Percentiles rank a stretch among this genome's conserved stretches.
These are phyloP conservation scores for Penicillium sp. DNA, from an alignment of 2,329 filamentous ascomycete genomes.

Conservation along the genomic window DNA sequence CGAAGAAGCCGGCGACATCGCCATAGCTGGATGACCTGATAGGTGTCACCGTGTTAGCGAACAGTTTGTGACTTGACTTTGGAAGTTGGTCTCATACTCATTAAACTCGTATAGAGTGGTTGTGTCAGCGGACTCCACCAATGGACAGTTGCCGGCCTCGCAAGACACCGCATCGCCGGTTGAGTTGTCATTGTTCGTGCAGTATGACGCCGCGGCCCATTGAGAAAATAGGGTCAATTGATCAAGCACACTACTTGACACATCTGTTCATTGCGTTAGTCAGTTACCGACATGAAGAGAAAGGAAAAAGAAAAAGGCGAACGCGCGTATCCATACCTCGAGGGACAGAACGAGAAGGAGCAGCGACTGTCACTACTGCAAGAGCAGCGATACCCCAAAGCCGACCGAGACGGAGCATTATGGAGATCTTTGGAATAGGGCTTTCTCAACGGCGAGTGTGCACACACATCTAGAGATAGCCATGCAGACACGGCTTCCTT, in stretches of 20 bases:
- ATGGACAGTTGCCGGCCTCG: slow-evolving; percentile 48
- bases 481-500: not conserved
- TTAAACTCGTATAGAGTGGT: slow-evolving; percentile 51
- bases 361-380: slow-evolving; percentile 20
- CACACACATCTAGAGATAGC: not conserved
- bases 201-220: slow-evolving; percentile 56
- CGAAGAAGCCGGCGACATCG: slow-evolving; percentile 51
- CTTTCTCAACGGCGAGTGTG: not conserved
- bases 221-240: slow-evolving; percentile 51
- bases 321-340: slow-evolving; percentile 23
- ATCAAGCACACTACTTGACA: slow-evolving; percentile 43
- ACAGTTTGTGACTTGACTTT: not conserved
- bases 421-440: not conserved
- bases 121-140: slow-evolving; percentile 49
- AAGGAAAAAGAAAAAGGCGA: not conserved
- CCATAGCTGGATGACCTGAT: slow-evolving; percentile 29
- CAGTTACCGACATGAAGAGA: not conserved
- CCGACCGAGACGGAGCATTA: slow-evolving; percentile 9
- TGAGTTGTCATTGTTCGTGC: slow-evolving; percentile 49
- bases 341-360: slow-evolving; percentile 20
- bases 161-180: slow-evolving; percentile 48
- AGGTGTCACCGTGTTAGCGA: not conserved
- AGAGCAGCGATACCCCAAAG: slow-evolving; percentile 15
- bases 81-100: slow-evolving; percentile 38
- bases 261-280: slow-evolving; percentile 25